These are phyloP conservation scores for Colletotrichum camelliae DNA, from an alignment of 2,329 filamentous ascomycete species.

Conservation along the genomic window DNA sequence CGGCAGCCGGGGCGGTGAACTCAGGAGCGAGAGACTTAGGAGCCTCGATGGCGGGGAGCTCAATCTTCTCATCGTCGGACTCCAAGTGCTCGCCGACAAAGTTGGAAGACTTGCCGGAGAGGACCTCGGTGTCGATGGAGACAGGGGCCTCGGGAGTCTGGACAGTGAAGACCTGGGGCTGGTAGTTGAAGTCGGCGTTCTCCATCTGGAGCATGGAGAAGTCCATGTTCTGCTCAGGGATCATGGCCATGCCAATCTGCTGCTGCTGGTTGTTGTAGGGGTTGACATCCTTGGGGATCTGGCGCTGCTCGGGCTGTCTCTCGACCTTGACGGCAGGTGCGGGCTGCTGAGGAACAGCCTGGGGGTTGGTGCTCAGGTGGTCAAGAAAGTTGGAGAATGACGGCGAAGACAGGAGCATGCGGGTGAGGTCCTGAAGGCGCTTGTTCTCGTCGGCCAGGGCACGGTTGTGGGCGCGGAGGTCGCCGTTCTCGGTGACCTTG, in stretches of 20 bases:
- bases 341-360: constrained; percentile 40
- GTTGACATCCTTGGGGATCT: constrained; percentile 70
- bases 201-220: constrained; percentile 73
- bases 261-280: constrained; percentile 64
- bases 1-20: constrained; percentile 29
- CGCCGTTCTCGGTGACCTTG: constrained; percentile 83
- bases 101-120: constrained; percentile 75
- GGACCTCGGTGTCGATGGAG: constrained; percentile 61
- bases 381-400: constrained; percentile 85
- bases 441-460: constrained; percentile 86
- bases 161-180: constrained; percentile 78
- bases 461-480: constrained; percentile 81
- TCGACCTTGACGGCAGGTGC: constrained; percentile 39
- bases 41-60: constrained; percentile 58
- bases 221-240: constrained; percentile 80
- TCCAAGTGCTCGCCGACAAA: constrained; percentile 52
- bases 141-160: constrained; percentile 71
- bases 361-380: constrained; percentile 67
- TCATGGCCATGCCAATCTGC: constrained; percentile 81
- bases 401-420: constrained; percentile 79
- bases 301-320: constrained; percentile 26
- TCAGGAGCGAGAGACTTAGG: constrained; percentile 39
- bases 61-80: constrained; percentile 60
- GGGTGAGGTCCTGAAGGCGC: constrained; percentile 77
- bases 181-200: constrained; percentile 60